Base-by-base conservation (phyloP, 441 rosid genomes). In the Adansonia madagascariensis region DNA sequence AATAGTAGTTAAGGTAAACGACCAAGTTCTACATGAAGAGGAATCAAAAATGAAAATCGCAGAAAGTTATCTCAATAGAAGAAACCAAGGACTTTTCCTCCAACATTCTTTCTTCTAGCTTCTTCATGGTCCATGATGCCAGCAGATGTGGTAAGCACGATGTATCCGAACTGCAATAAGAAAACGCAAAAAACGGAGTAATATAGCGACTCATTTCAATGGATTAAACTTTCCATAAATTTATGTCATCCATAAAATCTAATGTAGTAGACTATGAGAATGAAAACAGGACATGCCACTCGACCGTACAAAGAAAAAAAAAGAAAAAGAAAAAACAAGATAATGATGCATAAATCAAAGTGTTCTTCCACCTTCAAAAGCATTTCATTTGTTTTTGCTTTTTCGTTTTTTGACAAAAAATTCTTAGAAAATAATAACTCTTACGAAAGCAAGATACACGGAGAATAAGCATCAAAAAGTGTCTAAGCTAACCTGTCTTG, bases 51-150 rank as follows among this genome's bases (percentile, higher is more conserved):
- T 12, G 53, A 53, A 66, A 65, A 35, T 52, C 47, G 44, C 22
- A 3, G 0, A 57, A 17, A 59, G 46, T 67, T 55, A 17, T 55
- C 35, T 83, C 86, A 91, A 83, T 85, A 86, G 73, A 87, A 82
- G 87, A 89, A 89, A 11, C 92, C 91, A 67, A 89, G 89, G 43
- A 88, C 90, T 83, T 89, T 89, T 49, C 92, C 92, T 47, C 89
- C 92, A 67, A 88, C 91, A 74, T 89, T 89, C 92, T 89, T 89
- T 72, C 92, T 86, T 78, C 92, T 89, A 0, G 92, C 92, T 78
- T 89, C 93, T 79, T 89, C 91, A 12, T 89, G 93, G 78, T 89
- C 91, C 93, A 89, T 85, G 80, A 89, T 89, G 63, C 91, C 93
- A 0, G 93, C 91, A 0, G 93, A 89, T 55, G 91, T 89, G 8